phyloP scores from a whole-genome alignment of 2,329 filamentous ascomycete species.

The Colletotrichum melonis region DNA sequence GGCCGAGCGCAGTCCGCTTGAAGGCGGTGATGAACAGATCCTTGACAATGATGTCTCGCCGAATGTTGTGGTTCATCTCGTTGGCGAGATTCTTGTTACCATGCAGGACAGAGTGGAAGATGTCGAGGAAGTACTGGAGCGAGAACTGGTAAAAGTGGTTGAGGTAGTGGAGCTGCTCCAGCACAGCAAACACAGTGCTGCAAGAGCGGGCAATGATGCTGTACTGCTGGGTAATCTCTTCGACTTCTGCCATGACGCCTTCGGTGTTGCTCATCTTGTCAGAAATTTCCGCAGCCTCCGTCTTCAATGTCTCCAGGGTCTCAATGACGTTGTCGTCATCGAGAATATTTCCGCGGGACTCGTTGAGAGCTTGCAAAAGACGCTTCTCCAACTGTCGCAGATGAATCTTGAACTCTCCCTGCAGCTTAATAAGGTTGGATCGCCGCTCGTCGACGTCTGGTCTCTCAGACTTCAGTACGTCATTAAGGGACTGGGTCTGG shows the following conservation, averaged over 20 bases:
- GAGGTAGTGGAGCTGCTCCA: conserved; percentile 97
- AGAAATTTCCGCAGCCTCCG: conserved; percentile 95
- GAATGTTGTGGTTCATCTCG: conserved; percentile 79
- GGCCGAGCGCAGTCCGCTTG: conserved; percentile 90
- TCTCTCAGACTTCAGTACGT: conserved; percentile 96
- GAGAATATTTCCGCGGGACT: conserved; percentile 96
- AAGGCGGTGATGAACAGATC: conserved; percentile 93
- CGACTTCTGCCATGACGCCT: conserved; percentile 97
- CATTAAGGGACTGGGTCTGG: conserved; percentile 96
- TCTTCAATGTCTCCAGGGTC: conserved; percentile 97
- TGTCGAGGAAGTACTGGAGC: conserved; percentile 96
- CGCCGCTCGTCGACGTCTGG: conserved; percentile 97
- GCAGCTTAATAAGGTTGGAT: conserved; percentile 97
- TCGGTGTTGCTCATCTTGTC: conserved; percentile 97
- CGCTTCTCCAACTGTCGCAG: conserved; percentile 95
- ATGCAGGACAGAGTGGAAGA: conserved; percentile 92
- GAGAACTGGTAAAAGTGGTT: conserved; percentile 99
- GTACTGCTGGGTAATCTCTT: conserved; percentile 95
- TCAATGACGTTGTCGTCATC: conserved; percentile 99
- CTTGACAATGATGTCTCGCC: conserved; percentile 89
- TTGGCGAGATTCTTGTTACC: conserved; percentile 78
- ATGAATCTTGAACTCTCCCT: conserved; percentile 99
- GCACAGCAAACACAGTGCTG: conserved; percentile 95
- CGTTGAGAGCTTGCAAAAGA: conserved; percentile 93
- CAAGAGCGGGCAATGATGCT: conserved; percentile 92